Evolutionary conservation across 768 basidiomycete genomes (phyloP).

Genomic region (Hericium coralloides): DNA sequence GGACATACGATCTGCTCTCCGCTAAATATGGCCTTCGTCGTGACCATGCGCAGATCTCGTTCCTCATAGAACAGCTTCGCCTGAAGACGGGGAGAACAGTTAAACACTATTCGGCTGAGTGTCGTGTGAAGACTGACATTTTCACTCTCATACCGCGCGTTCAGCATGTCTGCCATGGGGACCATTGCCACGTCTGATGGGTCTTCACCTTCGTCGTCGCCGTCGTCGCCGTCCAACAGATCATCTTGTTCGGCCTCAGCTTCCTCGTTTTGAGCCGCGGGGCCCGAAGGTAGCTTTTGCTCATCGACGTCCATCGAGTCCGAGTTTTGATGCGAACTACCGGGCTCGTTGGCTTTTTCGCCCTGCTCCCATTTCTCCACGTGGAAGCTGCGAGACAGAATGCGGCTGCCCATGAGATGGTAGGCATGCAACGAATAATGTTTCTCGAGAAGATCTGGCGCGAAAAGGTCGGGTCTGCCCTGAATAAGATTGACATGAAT

Average conservation of each 20-base stretch:
- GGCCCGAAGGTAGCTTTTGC: slow-evolving; percentile 3
- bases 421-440: slow-evolving; percentile 67
- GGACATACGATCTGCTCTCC: slow-evolving; percentile 82
- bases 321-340: slow-evolving; percentile 10
- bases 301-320: slow-evolving; percentile 27
- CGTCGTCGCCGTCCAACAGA: slow-evolving; percentile 17
- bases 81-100: slow-evolving; percentile 28
- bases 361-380: slow-evolving; percentile 49
- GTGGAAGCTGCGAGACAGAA: slow-evolving; percentile 88
- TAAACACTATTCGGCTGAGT: neutral
- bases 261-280: slow-evolving; percentile 15
- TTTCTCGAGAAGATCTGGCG: slow-evolving; percentile 26
- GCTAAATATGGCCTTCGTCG: slow-evolving; percentile 61
- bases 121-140: slow-evolving; percentile 48
- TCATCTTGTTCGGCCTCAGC: slow-evolving; percentile 31
- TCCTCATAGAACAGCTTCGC: slow-evolving; percentile 81
- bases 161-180: slow-evolving; percentile 93
- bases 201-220: slow-evolving; percentile 46
- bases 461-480: slow-evolving; percentile 68
- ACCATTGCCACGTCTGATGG: slow-evolving; percentile 78
- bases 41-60: slow-evolving; percentile 63
- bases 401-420: slow-evolving; percentile 85
- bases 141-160: slow-evolving; percentile 76
- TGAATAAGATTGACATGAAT: slow-evolving; percentile 20
- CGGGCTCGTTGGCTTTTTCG: slow-evolving; percentile 26